Evolutionary conservation across 306 rosid species (phyloP).

Genomic region (Fragaria vesca): DNA sequence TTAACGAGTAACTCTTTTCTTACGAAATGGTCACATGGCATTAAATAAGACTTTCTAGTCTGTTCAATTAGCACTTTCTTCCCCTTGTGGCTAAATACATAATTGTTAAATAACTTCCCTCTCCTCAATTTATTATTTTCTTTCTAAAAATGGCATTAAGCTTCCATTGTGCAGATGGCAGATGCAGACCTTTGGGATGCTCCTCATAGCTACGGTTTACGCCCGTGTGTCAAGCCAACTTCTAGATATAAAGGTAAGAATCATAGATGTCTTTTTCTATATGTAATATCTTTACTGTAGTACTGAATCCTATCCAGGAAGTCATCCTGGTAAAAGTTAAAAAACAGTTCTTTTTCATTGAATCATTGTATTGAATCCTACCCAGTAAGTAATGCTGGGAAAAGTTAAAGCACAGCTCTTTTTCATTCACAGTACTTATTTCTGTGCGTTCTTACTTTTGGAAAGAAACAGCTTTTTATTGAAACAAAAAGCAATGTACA

Average conservation of each 20-base stretch:
- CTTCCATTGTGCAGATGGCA: constrained; percentile 24
- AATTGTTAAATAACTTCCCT: background rate
- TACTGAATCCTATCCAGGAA: background rate
- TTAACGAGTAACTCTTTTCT: background rate
- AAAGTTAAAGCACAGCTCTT: background rate
- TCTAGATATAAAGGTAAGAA: constrained; percentile 65
- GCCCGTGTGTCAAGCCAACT: constrained; percentile 67
- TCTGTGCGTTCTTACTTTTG: background rate
- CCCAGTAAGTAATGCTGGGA: background rate
- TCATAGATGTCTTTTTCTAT: constrained; percentile 1
- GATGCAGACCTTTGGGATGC: constrained; percentile 60
- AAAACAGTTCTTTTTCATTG: background rate
- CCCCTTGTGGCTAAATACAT: background rate
- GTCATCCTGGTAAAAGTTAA: background rate
- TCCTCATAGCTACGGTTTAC: constrained; percentile 56
- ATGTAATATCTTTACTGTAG: background rate
- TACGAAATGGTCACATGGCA: background rate
- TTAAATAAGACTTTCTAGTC: background rate
- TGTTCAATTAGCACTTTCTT: background rate
- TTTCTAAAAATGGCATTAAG: background rate
- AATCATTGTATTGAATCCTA: too few species aligned
- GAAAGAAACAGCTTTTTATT: too few species aligned
- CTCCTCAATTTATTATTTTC: background rate
- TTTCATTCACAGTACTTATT: background rate
- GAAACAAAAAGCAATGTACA: too few species aligned